A percentile compares a stretch with the other conserved stretches of the same genome.
Conservation (phyloP, 148 eudicot species). For the Talinum fruticosum region DNA sequence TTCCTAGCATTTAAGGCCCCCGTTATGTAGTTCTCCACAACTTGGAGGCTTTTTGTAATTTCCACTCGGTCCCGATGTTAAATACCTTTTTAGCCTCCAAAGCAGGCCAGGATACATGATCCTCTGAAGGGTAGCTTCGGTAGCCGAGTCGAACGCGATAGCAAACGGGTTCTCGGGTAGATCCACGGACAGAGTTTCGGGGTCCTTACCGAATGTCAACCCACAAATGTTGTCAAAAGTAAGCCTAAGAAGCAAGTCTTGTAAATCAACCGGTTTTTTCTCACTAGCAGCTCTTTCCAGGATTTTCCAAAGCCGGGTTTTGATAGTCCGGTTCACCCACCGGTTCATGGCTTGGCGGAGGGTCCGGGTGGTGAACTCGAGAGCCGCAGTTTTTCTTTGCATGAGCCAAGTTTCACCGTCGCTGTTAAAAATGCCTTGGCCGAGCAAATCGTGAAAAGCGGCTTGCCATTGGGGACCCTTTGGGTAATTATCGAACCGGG, state of each 20-base stretch:
- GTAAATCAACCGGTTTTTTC: slow-evolving; percentile 49
- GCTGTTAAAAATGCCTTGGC: slow-evolving; percentile 82
- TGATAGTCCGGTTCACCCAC: slow-evolving; percentile 86
- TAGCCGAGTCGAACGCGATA: slow-evolving; percentile 66
- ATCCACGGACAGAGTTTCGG: slow-evolving; percentile 62
- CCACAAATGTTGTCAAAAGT: slow-evolving; percentile 92
- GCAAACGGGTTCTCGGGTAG: slow-evolving; percentile 74
- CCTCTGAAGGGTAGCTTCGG: slow-evolving; percentile 75
- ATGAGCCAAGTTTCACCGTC: slow-evolving; percentile 88
- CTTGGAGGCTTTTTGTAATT: slow-evolving; percentile 44
- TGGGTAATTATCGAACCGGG: slow-evolving; percentile 88
- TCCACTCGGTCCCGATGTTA: slow-evolving; percentile 53
- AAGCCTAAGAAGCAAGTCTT: slow-evolving; percentile 60
- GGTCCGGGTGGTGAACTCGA: slow-evolving; percentile 82
- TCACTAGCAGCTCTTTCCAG: slow-evolving; percentile 48
- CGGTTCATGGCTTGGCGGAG: slow-evolving; percentile 85
- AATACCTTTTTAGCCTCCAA: slow-evolving; percentile 62
- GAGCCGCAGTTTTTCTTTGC: slow-evolving; percentile 86
- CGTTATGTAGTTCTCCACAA: slow-evolving; percentile 68
- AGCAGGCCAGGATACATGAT: slow-evolving; percentile 64
- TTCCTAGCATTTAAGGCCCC: slow-evolving; percentile 57
- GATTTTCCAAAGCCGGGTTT: slow-evolving; percentile 64
- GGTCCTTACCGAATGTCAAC: slow-evolving; percentile 80
- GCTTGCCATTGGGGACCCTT: slow-evolving; percentile 88
- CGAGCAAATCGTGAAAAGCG: slow-evolving; percentile 81